Evolutionary conservation across 768 basidiomycete genomes (phyloP).

Genomic region (Polyporus arcularius): DNA sequence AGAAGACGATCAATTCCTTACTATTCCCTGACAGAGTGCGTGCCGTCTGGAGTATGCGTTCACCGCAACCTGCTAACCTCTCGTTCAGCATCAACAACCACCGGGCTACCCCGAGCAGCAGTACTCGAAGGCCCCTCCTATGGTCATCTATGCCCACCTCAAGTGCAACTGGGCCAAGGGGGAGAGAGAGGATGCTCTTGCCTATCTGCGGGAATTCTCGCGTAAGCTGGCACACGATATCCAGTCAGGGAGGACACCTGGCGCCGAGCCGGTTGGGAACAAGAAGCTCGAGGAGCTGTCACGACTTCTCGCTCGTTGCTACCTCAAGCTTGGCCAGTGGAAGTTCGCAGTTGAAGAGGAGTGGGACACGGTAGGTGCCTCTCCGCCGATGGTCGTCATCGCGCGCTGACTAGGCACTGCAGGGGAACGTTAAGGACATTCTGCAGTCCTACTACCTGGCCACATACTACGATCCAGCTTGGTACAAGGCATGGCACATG

Average conservation of each 20-base stretch:
- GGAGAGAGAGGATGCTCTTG: constrained; percentile 74
- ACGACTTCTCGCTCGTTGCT: constrained; percentile 91
- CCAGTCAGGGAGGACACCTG: constrained; percentile 39
- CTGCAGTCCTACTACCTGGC: constrained; percentile 83
- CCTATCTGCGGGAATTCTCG: constrained; percentile 82
- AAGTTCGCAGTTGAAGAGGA: constrained; percentile 77
- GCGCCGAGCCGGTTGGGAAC: constrained; percentile 55
- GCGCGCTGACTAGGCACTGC: neutral
- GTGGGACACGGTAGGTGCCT: constrained; percentile 48
- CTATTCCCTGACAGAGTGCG: constrained; percentile 71
- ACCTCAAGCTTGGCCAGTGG: constrained; percentile 97
- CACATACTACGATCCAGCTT: constrained; percentile 89
- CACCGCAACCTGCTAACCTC: neutral
- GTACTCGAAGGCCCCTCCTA: constrained; percentile 79
- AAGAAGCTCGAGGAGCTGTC: constrained; percentile 71
- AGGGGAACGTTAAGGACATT: constrained; percentile 83
- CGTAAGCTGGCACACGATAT: constrained; percentile 72
- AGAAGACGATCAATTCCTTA: constrained; percentile 94
- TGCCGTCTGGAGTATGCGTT: constrained; percentile 2
- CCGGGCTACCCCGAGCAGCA: constrained; percentile 49
- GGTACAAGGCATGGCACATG: constrained; percentile 99
- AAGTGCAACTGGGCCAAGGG: constrained; percentile 96
- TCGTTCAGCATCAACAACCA: constrained; percentile 37
- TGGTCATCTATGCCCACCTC: constrained; percentile 94
- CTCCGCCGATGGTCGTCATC: neutral